Evolutionary conservation across 2,329 filamentous ascomycete genomes (phyloP).

Genomic region (Exutisphaerella laricina): DNA sequence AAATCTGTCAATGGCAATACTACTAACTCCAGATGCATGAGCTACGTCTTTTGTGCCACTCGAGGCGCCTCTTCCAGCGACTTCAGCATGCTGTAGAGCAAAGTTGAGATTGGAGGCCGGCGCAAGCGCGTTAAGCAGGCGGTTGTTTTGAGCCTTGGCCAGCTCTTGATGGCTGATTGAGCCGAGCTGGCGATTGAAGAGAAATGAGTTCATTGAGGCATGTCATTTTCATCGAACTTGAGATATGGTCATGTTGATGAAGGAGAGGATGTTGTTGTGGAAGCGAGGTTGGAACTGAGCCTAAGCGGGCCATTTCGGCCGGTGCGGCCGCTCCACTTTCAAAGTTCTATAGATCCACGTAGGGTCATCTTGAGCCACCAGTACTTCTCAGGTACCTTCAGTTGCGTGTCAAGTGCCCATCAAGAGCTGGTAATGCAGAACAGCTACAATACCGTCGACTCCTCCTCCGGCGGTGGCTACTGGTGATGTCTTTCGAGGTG

Average conservation of each 20-base stretch:
- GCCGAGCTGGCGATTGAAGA: conserved; percentile 71
- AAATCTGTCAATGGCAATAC: conserved; percentile 73
- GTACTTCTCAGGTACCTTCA: no score
- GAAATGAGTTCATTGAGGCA: conserved; percentile 60
- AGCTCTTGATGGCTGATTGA: conserved; percentile 59
- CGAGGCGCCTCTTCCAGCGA: conserved; percentile 9
- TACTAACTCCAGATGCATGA: conserved; percentile 73
- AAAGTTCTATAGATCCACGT: no score
- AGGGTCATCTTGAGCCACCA: no score
- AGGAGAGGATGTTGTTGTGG: not conserved
- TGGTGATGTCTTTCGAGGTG: not conserved
- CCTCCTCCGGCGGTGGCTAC: no score
- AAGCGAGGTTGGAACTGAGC: not conserved
- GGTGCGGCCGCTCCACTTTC: no score
- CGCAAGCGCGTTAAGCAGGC: conserved; percentile 64
- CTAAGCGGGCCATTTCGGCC: no score
- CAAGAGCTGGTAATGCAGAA: no score
- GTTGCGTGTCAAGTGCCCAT: no score
- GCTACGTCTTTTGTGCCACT: conserved; percentile 11
- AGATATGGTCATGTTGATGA: not conserved
- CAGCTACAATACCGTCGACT: no score
- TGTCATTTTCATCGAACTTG: not conserved
- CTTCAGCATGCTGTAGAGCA: conserved; percentile 52
- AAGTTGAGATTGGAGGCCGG: conserved; percentile 64
- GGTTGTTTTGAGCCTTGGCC: conserved; percentile 58